Evolutionary conservation across 805 yeast genomes (phyloP), one percentile per base, ranked within the genome.

Genomic region (Lipomyces orientalis): DNA sequence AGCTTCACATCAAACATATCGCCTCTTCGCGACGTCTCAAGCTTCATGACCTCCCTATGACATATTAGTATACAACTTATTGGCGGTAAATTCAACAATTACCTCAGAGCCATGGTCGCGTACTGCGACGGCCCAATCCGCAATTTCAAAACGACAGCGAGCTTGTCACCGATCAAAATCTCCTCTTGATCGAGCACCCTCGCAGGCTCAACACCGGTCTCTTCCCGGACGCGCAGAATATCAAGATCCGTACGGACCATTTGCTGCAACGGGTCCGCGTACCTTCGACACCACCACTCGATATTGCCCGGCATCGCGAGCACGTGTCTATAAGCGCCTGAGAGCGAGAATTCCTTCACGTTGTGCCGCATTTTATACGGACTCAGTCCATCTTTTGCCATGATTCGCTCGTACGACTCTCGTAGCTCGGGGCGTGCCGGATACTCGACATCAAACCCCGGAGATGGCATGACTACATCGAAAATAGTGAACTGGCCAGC

Each of bases 91-190:
- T 4, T 25, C 61, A 14, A 9, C 22, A 91, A 86, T 77, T 95
- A 98, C 76, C 99, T 86, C 61, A 95, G 79, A 0, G 97, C 97
- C 99, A 95, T 96, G 0, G 99, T 95, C 1, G 99, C 99, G 78
- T 95, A 95, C 6, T 96, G 88, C 46, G 97, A 90, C 2, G 90
- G 88, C 4, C 93, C 94, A 66, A 95, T 82, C 75, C 87, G 89
- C 83, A 95, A 83, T 72, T 85, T 88, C 66, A 96, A 77, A 4
- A 95, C 83, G 14, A 93, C 86, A 0, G 97, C 98, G 0, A 83
- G 81, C 66, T 85, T 86, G 1, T 77, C 75, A 6, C 87, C 90
- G 4, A 9, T 14, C 4, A 49, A n/a, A 22, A 64, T 56, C 34
- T 54, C 61, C n/a, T 25, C 54, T 29, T 60, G 61, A 37, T 46